These are phyloP conservation scores for Camellia sinensis DNA, from an alignment of 148 eudicot species.

Conservation along the genomic window DNA sequence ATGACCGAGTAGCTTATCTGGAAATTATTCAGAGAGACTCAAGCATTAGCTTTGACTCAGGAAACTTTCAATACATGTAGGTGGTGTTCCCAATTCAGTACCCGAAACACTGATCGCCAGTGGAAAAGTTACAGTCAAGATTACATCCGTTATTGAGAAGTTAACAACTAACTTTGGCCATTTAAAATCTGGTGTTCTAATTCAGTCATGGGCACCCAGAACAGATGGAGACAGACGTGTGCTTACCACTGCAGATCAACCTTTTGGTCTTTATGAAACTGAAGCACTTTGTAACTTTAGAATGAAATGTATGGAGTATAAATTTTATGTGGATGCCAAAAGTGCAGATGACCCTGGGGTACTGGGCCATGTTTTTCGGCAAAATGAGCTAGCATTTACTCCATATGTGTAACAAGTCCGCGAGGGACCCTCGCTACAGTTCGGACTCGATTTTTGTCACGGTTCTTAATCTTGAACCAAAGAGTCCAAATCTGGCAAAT, in stretches of 20 bases:
- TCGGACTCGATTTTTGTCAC: too few relatives aligned
- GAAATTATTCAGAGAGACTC: too few relatives aligned
- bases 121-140: neutral
- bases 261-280: constrained; percentile 46
- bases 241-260: constrained; percentile 53
- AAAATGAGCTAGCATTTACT: constrained; percentile 43
- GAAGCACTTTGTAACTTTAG: constrained; percentile 45
- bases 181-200: constrained; percentile 14
- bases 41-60: too few relatives aligned
- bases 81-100: neutral
- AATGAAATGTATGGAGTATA: constrained; percentile 43
- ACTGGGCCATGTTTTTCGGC: constrained; percentile 58
- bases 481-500: too few relatives aligned
- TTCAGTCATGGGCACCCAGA: constrained; percentile 53
- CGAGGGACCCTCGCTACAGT: too few relatives aligned
- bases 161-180: neutral
- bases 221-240: constrained; percentile 33
- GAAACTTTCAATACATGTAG: too few relatives aligned
- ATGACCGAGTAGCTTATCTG: too few relatives aligned
- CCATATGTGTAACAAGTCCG: too few relatives aligned
- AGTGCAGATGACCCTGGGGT: constrained; percentile 43
- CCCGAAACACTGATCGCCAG: neutral
- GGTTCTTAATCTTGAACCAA: too few relatives aligned
- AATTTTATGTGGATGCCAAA: constrained; percentile 43
- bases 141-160: neutral